Conservation (phyloP, 192 early-diverging fungal species). For the Coemansia sp. region DNA sequence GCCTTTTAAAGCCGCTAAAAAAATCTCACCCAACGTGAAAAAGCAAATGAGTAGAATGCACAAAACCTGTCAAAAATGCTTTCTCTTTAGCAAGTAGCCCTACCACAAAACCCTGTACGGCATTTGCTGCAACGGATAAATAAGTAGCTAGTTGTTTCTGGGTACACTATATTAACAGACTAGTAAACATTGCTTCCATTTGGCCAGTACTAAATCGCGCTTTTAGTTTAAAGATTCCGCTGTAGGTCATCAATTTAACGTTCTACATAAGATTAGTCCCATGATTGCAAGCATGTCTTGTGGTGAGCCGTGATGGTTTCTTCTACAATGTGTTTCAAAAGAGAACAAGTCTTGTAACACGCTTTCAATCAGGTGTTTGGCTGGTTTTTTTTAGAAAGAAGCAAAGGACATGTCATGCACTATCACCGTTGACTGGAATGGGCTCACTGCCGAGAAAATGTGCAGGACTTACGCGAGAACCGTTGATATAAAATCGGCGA, state of each 20-base stretch:
- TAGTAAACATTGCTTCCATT: not conserved
- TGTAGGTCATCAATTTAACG: too few species aligned
- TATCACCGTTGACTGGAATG: not conserved
- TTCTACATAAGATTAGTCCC: too few species aligned
- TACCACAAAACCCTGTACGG: too few species aligned
- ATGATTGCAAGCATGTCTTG: not conserved
- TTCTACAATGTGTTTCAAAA: not conserved
- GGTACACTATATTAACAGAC: not conserved
- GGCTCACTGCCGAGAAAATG: not conserved
- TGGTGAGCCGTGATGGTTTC: not conserved
- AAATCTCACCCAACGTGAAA: too few species aligned
- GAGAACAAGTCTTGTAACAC: not conserved
- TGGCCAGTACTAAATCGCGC: too few species aligned
- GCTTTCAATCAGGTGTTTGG: not conserved
- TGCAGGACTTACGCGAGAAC: not conserved
- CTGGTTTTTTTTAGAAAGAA: not conserved
- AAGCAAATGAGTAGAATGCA: too few species aligned
- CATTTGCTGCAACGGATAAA: not conserved
- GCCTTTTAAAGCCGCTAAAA: too few species aligned
- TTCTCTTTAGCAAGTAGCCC: too few species aligned
- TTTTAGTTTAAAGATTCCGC: too few species aligned
- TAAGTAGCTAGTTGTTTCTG: too few species aligned
- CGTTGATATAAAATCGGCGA: not conserved
- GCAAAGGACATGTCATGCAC: not conserved
- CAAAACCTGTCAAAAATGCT: too few species aligned